Conservation (phyloP, 2,329 filamentous ascomycete genomes). For the Didymella arachidicola region DNA sequence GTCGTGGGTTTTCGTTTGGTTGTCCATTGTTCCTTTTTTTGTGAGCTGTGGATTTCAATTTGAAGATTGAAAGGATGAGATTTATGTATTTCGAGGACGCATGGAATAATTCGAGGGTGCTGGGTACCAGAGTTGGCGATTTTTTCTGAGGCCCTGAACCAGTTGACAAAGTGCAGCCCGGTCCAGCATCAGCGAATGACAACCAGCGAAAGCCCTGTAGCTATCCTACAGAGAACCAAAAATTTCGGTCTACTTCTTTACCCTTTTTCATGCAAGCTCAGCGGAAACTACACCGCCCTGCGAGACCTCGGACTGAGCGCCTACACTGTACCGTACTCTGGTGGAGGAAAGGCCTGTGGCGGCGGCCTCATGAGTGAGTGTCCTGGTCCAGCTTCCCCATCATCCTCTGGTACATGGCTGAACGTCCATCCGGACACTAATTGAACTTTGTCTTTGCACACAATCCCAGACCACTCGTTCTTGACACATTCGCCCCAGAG, state of each 20-base stretch:
- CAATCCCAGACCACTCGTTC: conserved; percentile 31
- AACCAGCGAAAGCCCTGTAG: not conserved
- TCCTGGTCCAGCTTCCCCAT: not conserved
- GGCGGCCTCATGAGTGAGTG: not conserved
- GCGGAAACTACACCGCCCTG: not conserved
- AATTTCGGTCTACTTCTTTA: not conserved
- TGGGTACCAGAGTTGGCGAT: not conserved
- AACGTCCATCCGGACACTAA: conserved; percentile 26
- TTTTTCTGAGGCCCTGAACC: not conserved
- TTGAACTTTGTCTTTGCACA: conserved; percentile 29
- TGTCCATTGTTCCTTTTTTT: not conserved
- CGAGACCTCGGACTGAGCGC: not conserved
- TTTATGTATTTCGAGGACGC: not conserved
- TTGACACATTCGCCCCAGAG: conserved; percentile 39
- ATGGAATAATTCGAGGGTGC: not conserved
- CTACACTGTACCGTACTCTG: conserved; percentile 14
- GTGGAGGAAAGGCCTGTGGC: conserved; percentile 17
- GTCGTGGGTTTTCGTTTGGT: not conserved
- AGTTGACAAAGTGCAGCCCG: not conserved
- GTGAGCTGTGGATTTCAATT: not conserved
- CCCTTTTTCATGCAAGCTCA: not conserved
- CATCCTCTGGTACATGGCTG: not conserved
- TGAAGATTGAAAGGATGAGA: not conserved
- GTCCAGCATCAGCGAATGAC: not conserved
- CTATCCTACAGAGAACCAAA: not conserved